Conservation (phyloP, 148 eudicot species). For the Gaultheria prostrata region DNA sequence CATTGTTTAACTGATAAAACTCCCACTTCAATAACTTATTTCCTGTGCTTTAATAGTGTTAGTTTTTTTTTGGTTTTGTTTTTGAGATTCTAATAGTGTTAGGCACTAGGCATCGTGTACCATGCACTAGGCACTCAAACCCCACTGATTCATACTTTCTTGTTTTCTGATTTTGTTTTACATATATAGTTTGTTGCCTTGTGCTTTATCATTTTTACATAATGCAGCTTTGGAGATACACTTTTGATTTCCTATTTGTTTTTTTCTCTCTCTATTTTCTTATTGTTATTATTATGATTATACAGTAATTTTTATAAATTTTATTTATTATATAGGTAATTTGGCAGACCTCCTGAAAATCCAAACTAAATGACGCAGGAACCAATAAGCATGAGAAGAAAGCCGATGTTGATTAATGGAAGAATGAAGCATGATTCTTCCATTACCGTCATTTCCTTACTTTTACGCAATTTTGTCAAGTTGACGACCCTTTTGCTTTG, state of each 20-base stretch:
- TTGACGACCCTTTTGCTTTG: too few species aligned
- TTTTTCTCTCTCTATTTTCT: background rate
- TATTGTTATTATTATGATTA: too few species aligned
- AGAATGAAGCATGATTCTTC: background rate
- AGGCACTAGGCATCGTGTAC: background rate
- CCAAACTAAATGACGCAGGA: background rate
- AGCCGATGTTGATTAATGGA: background rate
- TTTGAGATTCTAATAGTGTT: background rate
- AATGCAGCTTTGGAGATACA: background rate
- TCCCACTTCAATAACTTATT: background rate
- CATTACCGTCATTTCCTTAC: background rate
- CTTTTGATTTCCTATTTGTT: background rate
- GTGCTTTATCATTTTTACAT: conserved; percentile 1
- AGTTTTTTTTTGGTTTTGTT: background rate
- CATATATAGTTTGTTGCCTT: background rate
- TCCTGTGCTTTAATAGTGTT: background rate
- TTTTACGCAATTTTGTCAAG: too few species aligned
- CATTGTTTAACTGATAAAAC: background rate
- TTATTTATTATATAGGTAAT: too few species aligned
- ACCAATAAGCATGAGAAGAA: background rate
- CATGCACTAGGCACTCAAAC: conserved; percentile 1
- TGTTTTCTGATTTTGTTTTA: too few species aligned
- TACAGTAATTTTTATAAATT: too few species aligned
- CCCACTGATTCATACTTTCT: background rate
- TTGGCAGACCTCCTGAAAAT: background rate